Evolutionary conservation across 2,329 filamentous ascomycete species (phyloP), one percentile per base, ranked within the genome.

Genomic region (Stagonosporopsis vannaccii): DNA sequence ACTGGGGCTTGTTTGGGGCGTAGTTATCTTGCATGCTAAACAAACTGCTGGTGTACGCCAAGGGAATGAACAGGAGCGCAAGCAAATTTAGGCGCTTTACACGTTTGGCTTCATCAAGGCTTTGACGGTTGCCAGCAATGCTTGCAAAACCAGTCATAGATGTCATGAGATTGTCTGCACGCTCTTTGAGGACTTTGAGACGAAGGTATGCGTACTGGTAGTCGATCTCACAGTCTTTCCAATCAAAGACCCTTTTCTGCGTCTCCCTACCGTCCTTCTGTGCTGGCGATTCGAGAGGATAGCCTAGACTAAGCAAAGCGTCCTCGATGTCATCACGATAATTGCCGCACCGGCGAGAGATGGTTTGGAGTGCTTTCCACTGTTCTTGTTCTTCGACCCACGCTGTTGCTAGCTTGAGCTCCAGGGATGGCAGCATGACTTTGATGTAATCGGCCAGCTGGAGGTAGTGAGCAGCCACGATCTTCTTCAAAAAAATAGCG

Each of bases 241-340:
- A 75, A 28, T 63, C 49, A 2, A 11, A 19, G 1, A 26, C 20
- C 23, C 36, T 30, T 20, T 13, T 20, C 3, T n/a, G 26, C 17
- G 39, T 44, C 2, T 41, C 23, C 28, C 20, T 20, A 4, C 39
- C 42, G 1, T 43, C 23, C 32, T 20, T 22, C 6, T 52, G 54
- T 6, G 33, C 51, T 12, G 49, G 40, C 2, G 15, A 37, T 4
- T 66, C 58, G 6, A 74, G 53, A 0, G 65, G 46, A 37, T 68
- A 71, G 3, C 67, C 69, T 1, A 75, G 56, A 40, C 64, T 70
- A 13, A 73, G 62, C 2, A 73, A 55, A 3, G 66, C 67, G 33
- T 75, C 71, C 55, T 74, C 71, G 13, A 75, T 65, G 19, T 75
- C 71, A 28, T 75, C 71, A n/a, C 70, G 60, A 19, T 73, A 74